Base-by-base conservation (phyloP, 192 early-diverging fungal genomes). In the Coemansia sp. region DNA sequence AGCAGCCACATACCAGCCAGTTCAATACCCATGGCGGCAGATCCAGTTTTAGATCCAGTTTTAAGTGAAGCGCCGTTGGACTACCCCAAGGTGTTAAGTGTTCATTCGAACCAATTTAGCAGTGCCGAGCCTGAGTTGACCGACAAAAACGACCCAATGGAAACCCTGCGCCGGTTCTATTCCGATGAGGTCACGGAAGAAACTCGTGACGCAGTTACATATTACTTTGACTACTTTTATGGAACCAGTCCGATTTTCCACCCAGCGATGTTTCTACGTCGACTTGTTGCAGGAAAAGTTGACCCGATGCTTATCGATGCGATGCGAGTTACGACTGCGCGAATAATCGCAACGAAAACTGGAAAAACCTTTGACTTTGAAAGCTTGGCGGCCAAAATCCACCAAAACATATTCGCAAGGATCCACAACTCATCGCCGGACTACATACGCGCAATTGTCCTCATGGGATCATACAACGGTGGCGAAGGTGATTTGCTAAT, bases 201-300 rank as follows among this genome's bases (percentile, higher is more conserved):
- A 3, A 75, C 73, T 4, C 78, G 78, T 66, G 70, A 72, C 23
- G 58, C 73, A 0, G 60, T 81, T 15, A 39, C 63, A 6, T 81
- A 68, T 63, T 81, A 75, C 55, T 72, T 81, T 58, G 73, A 75
- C 46, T 81, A 81, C 55, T 81, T 72, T 66, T 81, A 81, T 41
- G 62, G 60, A 43, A 68, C 75, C 34, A 75, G 78, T 36, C 73
- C 78, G 20, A 81, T 81, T 8, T 81, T 81, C 48, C 78, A 81
- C 34, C 78, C 78, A 11, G 72, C 78, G 2, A 53, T 70, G 41
- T 66, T 81, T 48, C 12, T 81, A 14, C 69, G 73, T 16, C 64
- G 73, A 18, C 35, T 81, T 7, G 73, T 81, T 26, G 44, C 65
- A n/a, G 78, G 78, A n/a, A 60, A 72, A 18, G 69, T 81, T 21